A percentile compares a stretch with the other conserved stretches of the same genome.
Evolutionary conservation across 441 rosid genomes (phyloP).

Genomic region (Adansonia grandidieri): DNA sequence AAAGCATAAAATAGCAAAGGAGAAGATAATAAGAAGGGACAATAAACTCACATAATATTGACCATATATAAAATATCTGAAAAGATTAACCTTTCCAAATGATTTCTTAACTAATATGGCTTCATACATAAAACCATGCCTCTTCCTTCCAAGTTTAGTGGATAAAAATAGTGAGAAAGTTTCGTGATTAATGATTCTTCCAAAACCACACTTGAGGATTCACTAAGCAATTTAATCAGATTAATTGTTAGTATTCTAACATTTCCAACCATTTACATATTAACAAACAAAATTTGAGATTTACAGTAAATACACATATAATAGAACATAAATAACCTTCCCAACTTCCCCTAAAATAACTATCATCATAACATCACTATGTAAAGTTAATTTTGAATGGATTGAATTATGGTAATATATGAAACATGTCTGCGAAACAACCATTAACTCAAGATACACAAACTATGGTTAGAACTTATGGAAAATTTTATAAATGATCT

Average conservation of each 20-base stretch:
- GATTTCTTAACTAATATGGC: conserved; percentile 73
- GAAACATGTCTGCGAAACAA: not conserved
- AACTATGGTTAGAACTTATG: not conserved
- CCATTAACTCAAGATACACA: not conserved
- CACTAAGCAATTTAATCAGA: conserved; percentile 57
- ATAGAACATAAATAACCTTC: too few relatives aligned
- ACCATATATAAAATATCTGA: conserved; percentile 73
- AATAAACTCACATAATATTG: conserved; percentile 70
- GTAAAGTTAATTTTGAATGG: not conserved
- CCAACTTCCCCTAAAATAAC: too few relatives aligned
- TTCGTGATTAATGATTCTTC: conserved; percentile 56
- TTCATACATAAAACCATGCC: conserved; percentile 84
- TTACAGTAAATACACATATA: not conserved
- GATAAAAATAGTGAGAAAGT: conserved; percentile 73
- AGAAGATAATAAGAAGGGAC: conserved; percentile 7
- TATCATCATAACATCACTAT: too few relatives aligned
- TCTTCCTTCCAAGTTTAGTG: conserved; percentile 65
- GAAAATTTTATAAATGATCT: not conserved
- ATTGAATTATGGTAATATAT: not conserved
- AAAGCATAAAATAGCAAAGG: not conserved
- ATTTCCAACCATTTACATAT: not conserved
- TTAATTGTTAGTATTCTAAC: conserved; percentile 22
- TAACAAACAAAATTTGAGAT: not conserved
- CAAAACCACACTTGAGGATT: conserved; percentile 83
- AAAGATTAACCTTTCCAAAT: conserved; percentile 69